These are phyloP conservation scores for Mucor piriformis DNA, from an alignment of 371 early-diverging fungal genomes.

Conservation along the genomic window DNA sequence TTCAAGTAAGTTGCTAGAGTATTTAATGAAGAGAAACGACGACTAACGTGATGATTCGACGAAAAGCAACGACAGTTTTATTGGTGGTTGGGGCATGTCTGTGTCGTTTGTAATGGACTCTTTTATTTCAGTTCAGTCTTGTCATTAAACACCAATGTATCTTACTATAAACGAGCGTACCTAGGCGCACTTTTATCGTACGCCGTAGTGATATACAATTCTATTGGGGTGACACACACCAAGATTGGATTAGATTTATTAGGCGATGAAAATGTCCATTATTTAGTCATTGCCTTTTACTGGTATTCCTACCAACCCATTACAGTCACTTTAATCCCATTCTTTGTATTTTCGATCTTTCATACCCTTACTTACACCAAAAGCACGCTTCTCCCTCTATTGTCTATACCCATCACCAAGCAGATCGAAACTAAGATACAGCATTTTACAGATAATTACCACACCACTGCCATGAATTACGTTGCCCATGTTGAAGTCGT, in stretches of 20 bases:
- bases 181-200: conserved; percentile 77
- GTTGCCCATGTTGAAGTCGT: conserved; percentile 81
- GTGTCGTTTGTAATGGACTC: conserved; percentile 32
- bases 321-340: conserved; percentile 80
- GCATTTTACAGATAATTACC: conserved; percentile 64
- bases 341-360: conserved; percentile 79
- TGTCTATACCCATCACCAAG: conserved; percentile 52
- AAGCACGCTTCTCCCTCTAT: conserved; percentile 61
- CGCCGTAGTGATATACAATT: conserved; percentile 83
- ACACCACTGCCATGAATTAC: conserved; percentile 67
- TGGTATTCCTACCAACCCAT: conserved; percentile 80
- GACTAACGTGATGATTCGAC: too few relatives aligned
- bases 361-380: conserved; percentile 76
- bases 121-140: conserved; percentile 44
- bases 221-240: conserved; percentile 61
- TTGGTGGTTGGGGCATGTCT: conserved; percentile 58
- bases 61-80: conserved; percentile 59
- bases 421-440: conserved; percentile 43
- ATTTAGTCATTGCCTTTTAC: conserved; percentile 78
- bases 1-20: conserved; percentile 17
- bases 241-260: conserved; percentile 41
- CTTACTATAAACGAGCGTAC: conserved; percentile 67
- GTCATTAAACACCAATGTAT: conserved; percentile 35
- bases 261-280: conserved; percentile 88
- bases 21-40: neutral